Evolutionary conservation across 75 land plant species (phyloP).

Genomic region (Picea sitchensis): DNA sequence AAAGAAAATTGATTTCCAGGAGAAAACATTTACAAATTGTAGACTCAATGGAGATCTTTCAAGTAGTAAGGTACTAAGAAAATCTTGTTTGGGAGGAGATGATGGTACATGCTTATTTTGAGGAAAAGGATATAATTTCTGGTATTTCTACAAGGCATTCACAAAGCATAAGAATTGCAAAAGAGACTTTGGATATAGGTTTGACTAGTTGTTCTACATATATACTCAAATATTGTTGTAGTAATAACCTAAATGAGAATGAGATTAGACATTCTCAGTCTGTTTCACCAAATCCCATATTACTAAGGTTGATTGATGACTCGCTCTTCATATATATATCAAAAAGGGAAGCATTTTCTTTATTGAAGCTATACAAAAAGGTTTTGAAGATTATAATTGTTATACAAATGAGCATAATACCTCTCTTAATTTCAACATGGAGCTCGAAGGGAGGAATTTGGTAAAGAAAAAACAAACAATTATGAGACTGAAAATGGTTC

Average conservation of each 20-base stretch:
- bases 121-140: not conserved
- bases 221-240: not conserved
- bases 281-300: conserved; percentile 20
- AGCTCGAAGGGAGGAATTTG: not conserved
- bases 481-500: conserved; percentile 69
- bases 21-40: not conserved
- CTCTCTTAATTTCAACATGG: conserved; percentile 45
- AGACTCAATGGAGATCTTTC: too few relatives aligned
- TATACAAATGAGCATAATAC: conserved; percentile 62
- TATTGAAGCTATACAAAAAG: conserved; percentile 56
- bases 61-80: not conserved
- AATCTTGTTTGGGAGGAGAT: not conserved
- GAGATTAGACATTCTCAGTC: not conserved
- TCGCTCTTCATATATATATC: conserved; percentile 84
- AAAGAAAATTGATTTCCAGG: not conserved
- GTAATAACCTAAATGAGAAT: too few relatives aligned
- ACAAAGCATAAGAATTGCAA: too few relatives aligned
- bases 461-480: conserved; percentile 35
- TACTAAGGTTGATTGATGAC: conserved; percentile 85
- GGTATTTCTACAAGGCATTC: too few relatives aligned
- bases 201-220: not conserved
- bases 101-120: not conserved
- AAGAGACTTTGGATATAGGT: not conserved
- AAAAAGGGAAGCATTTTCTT: conserved; percentile 51
- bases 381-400: conserved; percentile 22